These are phyloP conservation scores for Chamaenerion angustifolium DNA, from an alignment of 345 rosid genomes.

Conservation along the genomic window DNA sequence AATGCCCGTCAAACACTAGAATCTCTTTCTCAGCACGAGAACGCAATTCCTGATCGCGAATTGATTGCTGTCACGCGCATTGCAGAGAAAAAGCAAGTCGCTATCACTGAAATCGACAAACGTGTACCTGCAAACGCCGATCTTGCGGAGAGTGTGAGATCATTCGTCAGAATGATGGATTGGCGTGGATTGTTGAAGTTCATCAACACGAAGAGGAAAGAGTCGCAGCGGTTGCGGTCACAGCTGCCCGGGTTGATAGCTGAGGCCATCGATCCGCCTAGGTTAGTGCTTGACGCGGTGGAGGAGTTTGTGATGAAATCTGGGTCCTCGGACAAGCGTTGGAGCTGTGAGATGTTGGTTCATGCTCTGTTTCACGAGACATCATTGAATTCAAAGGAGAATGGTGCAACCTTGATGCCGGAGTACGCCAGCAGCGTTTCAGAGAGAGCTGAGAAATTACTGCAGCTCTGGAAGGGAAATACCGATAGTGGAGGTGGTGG, in stretches of 20 bases:
- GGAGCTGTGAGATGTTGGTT: slow-evolving; percentile 44
- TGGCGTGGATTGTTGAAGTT: slow-evolving; percentile 21
- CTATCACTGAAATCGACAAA: slow-evolving; percentile 21
- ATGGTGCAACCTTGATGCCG: slow-evolving; percentile 6
- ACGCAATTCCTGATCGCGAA: slow-evolving; percentile 29
- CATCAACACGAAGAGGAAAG: slow-evolving; percentile 30
- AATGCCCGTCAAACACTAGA: slow-evolving; percentile 14
- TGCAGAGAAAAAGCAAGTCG: slow-evolving; percentile 18
- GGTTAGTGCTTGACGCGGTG: slow-evolving; percentile 36
- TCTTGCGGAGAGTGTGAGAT: slow-evolving; percentile 19
- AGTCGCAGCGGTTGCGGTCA: slow-evolving; percentile 29
- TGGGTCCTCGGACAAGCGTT: slow-evolving; percentile 44
- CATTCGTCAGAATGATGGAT: slow-evolving; percentile 32
- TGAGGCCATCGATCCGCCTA: slow-evolving; percentile 39
- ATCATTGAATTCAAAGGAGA: background rate
- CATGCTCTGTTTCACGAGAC: slow-evolving; percentile 30
- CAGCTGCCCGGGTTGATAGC: slow-evolving; percentile 25
- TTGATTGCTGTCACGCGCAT: slow-evolving; percentile 19
- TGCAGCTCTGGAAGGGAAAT: slow-evolving; percentile 25
- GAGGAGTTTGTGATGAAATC: slow-evolving; percentile 32
- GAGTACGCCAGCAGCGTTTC: slow-evolving; percentile 19
- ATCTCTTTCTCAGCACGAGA: slow-evolving; percentile 21
- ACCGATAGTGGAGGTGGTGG: slow-evolving; percentile 10
- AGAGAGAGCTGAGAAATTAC: slow-evolving; percentile 23
- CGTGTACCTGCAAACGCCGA: slow-evolving; percentile 2